phyloP scores from a whole-genome alignment of 805 yeast species.

The Ogataea ganodermae region DNA sequence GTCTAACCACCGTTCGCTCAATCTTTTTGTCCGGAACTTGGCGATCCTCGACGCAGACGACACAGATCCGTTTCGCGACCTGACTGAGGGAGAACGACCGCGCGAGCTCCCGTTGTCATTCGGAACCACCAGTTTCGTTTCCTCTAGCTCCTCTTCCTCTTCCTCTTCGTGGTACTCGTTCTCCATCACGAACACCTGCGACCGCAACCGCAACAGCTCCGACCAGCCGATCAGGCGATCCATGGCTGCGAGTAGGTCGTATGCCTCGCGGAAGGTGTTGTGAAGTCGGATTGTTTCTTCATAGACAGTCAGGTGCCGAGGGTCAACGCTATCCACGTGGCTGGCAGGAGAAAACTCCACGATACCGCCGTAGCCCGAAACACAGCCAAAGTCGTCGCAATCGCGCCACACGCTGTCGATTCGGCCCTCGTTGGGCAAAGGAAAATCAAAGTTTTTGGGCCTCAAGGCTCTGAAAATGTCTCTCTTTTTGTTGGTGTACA shows the following conservation, averaged over 20 bases:
- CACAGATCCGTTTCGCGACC: conserved; percentile 24
- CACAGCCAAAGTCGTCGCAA: conserved; percentile 33
- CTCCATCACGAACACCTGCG: conserved; percentile 79
- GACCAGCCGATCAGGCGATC: conserved; percentile 83
- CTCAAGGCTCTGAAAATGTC: conserved; percentile 48
- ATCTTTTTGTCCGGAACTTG: conserved; percentile 45
- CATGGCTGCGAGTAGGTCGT: conserved; percentile 69
- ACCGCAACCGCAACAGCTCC: conserved; percentile 61
- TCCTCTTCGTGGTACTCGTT: conserved; percentile 50
- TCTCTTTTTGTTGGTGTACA: conserved; percentile 50
- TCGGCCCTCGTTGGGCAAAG: conserved; percentile 57
- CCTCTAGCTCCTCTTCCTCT: conserved; percentile 16
- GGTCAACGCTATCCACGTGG: conserved; percentile 47
- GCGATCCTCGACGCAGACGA: conserved; percentile 28
- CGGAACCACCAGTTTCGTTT: conserved; percentile 8
- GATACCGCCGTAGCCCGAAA: conserved; percentile 37
- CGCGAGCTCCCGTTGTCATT: conserved; percentile 8
- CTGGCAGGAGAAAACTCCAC: conserved; percentile 34
- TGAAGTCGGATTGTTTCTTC: conserved; percentile 49
- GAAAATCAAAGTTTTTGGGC: conserved; percentile 46
- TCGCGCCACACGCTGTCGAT: conserved; percentile 50
- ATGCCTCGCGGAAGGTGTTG: conserved; percentile 60
- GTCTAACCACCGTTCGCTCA: conserved; percentile 76
- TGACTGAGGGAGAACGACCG: conserved; percentile 21
- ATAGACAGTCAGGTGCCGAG: conserved; percentile 47